These are phyloP conservation scores for Globisporangium irregulare DNA, from an alignment of 352 stramenopile genomes.

Conservation along the genomic window DNA sequence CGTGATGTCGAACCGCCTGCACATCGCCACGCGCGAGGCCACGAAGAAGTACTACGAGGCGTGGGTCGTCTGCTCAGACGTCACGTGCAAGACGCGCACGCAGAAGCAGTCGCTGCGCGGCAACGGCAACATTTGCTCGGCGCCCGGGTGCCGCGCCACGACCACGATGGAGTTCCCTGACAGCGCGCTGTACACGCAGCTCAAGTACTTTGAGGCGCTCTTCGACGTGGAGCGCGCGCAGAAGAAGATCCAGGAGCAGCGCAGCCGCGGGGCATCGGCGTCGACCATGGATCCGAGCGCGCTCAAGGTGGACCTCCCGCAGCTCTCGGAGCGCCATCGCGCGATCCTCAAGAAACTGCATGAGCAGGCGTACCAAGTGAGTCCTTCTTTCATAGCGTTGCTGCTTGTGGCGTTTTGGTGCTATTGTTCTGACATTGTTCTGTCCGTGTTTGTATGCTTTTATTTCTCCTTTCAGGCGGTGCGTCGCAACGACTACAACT, in stretches of 20 bases:
- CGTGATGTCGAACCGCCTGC: slow-evolving; percentile 81
- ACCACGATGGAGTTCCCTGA: slow-evolving; percentile 90
- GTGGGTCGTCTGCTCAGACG: slow-evolving; percentile 93
- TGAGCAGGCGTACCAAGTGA: slow-evolving; percentile 72
- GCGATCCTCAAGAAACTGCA: slow-evolving; percentile 78
- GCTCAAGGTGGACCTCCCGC: slow-evolving; percentile 34
- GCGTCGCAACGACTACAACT: slow-evolving; percentile 91
- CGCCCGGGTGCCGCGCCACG: slow-evolving; percentile 88
- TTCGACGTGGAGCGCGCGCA: slow-evolving; percentile 92
- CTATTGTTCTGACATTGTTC: slow-evolving; percentile 9
- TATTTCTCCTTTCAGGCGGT: slow-evolving; percentile 40
- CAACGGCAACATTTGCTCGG: slow-evolving; percentile 92
- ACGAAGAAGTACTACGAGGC: slow-evolving; percentile 89
- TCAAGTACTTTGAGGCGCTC: slow-evolving; percentile 97
- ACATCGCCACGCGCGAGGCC: slow-evolving; percentile 73
- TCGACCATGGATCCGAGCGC: slow-evolving; percentile 14
- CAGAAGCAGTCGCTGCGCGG: slow-evolving; percentile 94
- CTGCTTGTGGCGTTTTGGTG: background rate
- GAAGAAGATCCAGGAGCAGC: slow-evolving; percentile 76
- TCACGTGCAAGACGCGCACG: slow-evolving; percentile 92
- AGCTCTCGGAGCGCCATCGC: slow-evolving; percentile 61
- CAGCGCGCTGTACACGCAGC: slow-evolving; percentile 92
- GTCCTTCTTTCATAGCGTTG: background rate
- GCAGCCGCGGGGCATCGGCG: slow-evolving; percentile 27
- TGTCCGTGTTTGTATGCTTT: background rate